A percentile compares a stretch with the other conserved stretches of the same genome.
phyloP scores from a whole-genome alignment of 2,329 filamentous ascomycete species.

The Ceratocystis ficicola region DNA sequence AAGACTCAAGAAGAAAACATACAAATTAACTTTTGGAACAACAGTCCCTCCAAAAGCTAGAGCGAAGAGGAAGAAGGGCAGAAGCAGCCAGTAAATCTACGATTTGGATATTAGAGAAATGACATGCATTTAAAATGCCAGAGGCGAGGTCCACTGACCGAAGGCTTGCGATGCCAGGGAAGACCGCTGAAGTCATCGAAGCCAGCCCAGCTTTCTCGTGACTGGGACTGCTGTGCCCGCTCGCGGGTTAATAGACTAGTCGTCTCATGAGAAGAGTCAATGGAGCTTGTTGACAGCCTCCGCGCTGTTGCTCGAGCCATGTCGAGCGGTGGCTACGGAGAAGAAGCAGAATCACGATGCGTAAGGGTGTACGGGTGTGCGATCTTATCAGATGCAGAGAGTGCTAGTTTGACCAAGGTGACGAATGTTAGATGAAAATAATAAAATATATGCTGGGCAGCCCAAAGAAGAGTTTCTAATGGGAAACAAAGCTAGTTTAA shows the following conservation, averaged over 20 bases:
- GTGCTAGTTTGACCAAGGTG: background rate
- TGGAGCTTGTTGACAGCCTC: background rate
- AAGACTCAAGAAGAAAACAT: conserved; percentile 26
- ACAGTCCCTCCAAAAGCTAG: conserved; percentile 75
- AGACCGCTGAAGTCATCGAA: conserved; percentile 47
- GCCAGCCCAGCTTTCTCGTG: conserved; percentile 36
- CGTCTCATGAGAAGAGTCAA: background rate
- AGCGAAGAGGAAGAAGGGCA: conserved; percentile 68
- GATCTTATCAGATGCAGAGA: background rate
- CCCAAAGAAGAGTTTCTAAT: background rate
- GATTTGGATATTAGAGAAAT: conserved; percentile 7
- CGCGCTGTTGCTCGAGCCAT: background rate
- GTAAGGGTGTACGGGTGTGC: background rate
- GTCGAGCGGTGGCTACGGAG: background rate
- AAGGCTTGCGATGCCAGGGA: conserved; percentile 52
- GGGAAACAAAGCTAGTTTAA: background rate
- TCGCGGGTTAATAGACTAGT: background rate
- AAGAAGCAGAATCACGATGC: background rate
- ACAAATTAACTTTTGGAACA: conserved; percentile 77
- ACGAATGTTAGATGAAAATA: background rate
- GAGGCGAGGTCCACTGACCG: conserved; percentile 34
- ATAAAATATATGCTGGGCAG: background rate
- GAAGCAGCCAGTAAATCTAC: conserved; percentile 72
- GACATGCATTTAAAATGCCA: background rate
- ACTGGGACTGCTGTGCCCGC: background rate